Conservation (phyloP, 345 rosid genomes). For the Euphorbia pulcherrima region DNA sequence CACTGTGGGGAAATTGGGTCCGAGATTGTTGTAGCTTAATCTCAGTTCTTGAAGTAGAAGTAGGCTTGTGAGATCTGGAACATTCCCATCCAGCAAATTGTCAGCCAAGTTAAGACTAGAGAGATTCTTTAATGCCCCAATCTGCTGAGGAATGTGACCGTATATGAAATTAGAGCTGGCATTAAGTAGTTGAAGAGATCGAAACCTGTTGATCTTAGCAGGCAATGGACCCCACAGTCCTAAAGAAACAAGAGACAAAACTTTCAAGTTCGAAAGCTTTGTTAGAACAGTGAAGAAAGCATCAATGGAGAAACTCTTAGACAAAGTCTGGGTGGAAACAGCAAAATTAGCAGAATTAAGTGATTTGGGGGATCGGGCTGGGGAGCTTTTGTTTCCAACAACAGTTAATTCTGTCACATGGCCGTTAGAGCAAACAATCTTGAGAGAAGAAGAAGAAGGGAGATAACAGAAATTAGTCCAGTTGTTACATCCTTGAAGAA, state of each 20-base stretch:
- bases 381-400: conserved; percentile 54
- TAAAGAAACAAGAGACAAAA: conserved; percentile 60
- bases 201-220: conserved; percentile 45
- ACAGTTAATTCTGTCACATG: conserved; percentile 57
- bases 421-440: conserved; percentile 46
- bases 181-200: conserved; percentile 52
- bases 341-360: conserved; percentile 16
- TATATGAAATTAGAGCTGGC: conserved; percentile 70
- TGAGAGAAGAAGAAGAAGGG: conserved; percentile 57
- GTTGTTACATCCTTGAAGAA: conserved; percentile 66
- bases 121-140: conserved; percentile 47
- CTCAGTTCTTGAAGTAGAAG: conserved; percentile 46
- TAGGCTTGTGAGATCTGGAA: conserved; percentile 53
- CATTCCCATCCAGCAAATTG: conserved; percentile 59
- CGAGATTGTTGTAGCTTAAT: conserved; percentile 54
- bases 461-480: conserved; percentile 73
- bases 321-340: conserved; percentile 37
- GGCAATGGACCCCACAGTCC: conserved; percentile 81
- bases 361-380: conserved; percentile 21
- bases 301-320: conserved; percentile 53
- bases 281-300: conserved; percentile 62
- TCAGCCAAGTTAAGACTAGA: conserved; percentile 53
- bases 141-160: conserved; percentile 50
- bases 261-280: conserved; percentile 55
- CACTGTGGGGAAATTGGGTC: conserved; percentile 61